Evolutionary conservation across 2,329 filamentous ascomycete genomes (phyloP).

Genomic region (Aspergillus sp.): DNA sequence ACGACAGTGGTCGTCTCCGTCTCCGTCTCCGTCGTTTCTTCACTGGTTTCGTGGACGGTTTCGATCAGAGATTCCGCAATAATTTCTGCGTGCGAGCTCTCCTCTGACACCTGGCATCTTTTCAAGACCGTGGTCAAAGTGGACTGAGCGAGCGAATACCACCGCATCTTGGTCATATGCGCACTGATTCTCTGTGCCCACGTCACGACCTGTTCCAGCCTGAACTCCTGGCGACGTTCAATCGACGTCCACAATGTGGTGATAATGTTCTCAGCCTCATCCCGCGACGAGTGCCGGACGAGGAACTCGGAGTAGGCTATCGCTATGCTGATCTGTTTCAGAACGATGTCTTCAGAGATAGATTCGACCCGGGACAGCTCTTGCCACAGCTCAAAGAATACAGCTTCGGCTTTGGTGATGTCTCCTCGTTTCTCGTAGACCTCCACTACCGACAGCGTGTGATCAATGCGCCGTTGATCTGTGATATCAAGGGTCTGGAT

Average conservation of each 20-base stretch:
- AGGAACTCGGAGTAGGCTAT: not conserved
- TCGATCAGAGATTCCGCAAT: not conserved
- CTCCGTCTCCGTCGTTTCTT: not conserved
- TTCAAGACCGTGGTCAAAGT: not conserved
- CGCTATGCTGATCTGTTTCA: constrained; percentile 1
- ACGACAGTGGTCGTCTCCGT: not conserved
- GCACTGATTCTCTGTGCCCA: not conserved
- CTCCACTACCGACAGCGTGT: not conserved
- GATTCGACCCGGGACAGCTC: not conserved
- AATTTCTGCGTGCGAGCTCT: not conserved
- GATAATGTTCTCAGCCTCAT: not conserved
- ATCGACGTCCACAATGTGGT: not conserved
- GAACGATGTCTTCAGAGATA: not conserved
- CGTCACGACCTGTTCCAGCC: not conserved
- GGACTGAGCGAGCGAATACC: not conserved
- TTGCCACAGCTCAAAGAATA: not conserved
- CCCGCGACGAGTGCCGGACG: not conserved
- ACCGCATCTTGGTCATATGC: constrained; percentile 2
- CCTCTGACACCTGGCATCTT: not conserved
- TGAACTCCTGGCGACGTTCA: not conserved
- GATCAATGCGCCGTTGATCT: not conserved
- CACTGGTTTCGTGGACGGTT: not conserved
- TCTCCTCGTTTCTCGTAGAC: not conserved
- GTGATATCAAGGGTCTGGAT: not conserved
- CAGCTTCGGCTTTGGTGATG: not conserved